Base-by-base conservation (phyloP, 2,329 filamentous ascomycete species). In the Epichloe glyceriae region DNA sequence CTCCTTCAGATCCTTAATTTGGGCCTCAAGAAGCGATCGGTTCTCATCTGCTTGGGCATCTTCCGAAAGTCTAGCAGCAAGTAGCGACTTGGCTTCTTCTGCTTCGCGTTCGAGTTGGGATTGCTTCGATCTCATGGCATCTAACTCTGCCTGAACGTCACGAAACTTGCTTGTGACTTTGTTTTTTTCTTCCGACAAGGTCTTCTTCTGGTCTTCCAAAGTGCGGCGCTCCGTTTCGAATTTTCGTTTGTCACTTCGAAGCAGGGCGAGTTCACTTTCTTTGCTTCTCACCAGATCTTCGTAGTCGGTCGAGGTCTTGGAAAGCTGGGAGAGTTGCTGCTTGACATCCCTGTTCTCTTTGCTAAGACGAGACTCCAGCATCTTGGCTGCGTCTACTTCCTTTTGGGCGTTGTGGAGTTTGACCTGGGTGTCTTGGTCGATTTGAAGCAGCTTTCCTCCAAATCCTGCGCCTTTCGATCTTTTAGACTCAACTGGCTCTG, bases 231-330 rank as follows among this genome's bases (percentile, higher is more conserved):
- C 90, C 48, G 83, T 80, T 63, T 95, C 86, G 57, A 85, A 84
- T 56, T 85, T 88, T 64, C 85, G 86, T 55, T 90, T 80, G 64
- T 98, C 93, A 11, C 82, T 82, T 58, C 89, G 88, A 35, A 97
- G 75, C 44, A 97, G 76, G 0, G 85, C 78, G 19, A 98, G 73
- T 62, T 98, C 94, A 64, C 90, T 95, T 63, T 98, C 93, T 65
- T 97, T 98, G 53, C 86, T 84, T 22, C 89, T 80, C 22, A 98
- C 85, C 42, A 97, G 78, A 60, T 97, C 91, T 67, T 98, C 93
- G 57, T 95, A 97, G 62, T 90, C 88, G 0, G 89, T 94, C 0
- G 91, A 95, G 0, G 91, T 96, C 46, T 88, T 83, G 0, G 93
- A 93, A 17, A 98, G 73, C 57, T 95, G 83, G 0, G 86, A 79